Percentiles rank a stretch among this genome's conserved stretches.
Conservation (phyloP, 2,329 filamentous ascomycete genomes). For the Pseudocercospora eumusae region DNA sequence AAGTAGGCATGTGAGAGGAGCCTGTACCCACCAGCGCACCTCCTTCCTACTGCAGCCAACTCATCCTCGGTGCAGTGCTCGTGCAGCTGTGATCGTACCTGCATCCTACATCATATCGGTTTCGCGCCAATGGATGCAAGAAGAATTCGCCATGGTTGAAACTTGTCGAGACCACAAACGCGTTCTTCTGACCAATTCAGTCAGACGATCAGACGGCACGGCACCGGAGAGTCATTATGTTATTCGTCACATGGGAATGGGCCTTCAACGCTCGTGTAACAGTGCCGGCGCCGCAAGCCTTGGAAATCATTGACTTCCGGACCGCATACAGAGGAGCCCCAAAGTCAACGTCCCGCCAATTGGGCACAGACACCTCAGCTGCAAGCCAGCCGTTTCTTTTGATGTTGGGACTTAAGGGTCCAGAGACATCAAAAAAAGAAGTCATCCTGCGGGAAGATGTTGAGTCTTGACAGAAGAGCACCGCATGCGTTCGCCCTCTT, state of each 20-base stretch:
- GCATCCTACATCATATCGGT: conserved; percentile 2
- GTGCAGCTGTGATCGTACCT: conserved; percentile 14
- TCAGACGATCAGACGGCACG: background rate
- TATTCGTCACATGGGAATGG: conserved; percentile 25
- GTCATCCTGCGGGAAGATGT: background rate
- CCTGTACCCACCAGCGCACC: background rate
- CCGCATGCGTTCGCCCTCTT: conserved; percentile 4
- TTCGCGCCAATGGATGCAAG: conserved; percentile 11
- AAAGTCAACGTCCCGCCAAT: conserved; percentile 3
- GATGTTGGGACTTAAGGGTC: conserved; percentile 2
- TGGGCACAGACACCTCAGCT: background rate
- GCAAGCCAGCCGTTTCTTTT: background rate
- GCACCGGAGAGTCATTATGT: conserved; percentile 16
- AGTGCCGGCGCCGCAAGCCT: background rate
- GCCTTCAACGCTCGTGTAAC: conserved; percentile 2
- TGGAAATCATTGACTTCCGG: conserved; percentile 17
- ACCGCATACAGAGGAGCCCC: conserved; percentile 7
- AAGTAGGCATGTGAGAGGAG: conserved; percentile 1
- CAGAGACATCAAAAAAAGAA: conserved; percentile 1
- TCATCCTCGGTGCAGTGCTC: conserved; percentile 14
- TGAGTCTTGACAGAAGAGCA: background rate
- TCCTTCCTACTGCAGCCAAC: too few relatives aligned
- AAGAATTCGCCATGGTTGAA: conserved; percentile 2
- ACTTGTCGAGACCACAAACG: background rate
- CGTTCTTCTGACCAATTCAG: background rate